A percentile compares a stretch with the other conserved stretches of the same genome.
Conservation (phyloP, 2,329 filamentous ascomycete genomes). For the Knoxdaviesia proteae region DNA sequence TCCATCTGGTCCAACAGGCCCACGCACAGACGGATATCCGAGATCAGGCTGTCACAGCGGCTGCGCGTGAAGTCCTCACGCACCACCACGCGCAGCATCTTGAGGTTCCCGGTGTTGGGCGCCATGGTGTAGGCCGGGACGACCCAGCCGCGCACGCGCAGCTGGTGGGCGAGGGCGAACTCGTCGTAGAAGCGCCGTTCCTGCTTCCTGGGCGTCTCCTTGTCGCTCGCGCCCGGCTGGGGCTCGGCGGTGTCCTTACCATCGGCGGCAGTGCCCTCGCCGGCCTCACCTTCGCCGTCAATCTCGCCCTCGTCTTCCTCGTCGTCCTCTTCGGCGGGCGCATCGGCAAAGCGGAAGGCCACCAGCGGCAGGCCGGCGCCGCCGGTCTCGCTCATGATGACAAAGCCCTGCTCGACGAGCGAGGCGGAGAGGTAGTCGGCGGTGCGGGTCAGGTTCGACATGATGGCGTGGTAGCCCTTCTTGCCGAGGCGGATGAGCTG, state of each 20-base stretch:
- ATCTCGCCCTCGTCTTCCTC: constrained; percentile 21
- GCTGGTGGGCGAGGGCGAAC: constrained; percentile 63
- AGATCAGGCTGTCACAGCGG: constrained; percentile 59
- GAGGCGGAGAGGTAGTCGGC: constrained; percentile 67
- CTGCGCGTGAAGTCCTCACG: constrained; percentile 76
- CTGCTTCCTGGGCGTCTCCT: constrained; percentile 15
- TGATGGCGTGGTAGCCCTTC: constrained; percentile 78
- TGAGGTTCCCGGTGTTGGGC: constrained; percentile 60
- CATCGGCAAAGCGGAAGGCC: constrained; percentile 55
- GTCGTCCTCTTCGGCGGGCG: constrained; percentile 17
- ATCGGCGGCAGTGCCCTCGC: too few relatives aligned
- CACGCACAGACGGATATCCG: constrained; percentile 60
- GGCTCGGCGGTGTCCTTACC: constrained; percentile 5
- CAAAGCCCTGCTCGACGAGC: constrained; percentile 56
- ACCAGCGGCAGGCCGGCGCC: constrained; percentile 74
- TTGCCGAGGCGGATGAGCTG: constrained; percentile 89
- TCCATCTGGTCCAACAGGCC: constrained; percentile 56
- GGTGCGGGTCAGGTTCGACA: constrained; percentile 79
- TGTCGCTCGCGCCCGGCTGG: constrained; percentile 10
- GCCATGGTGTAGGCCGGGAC: constrained; percentile 97
- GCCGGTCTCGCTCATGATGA: constrained; percentile 65
- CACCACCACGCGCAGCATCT: constrained; percentile 83
- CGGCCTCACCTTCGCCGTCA: too few relatives aligned
- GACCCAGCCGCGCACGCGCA: constrained; percentile 77
- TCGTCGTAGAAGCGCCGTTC: constrained; percentile 39